Conservation (phyloP, 495 filamentous ascomycete genomes). For the Penicillium canescens region DNA sequence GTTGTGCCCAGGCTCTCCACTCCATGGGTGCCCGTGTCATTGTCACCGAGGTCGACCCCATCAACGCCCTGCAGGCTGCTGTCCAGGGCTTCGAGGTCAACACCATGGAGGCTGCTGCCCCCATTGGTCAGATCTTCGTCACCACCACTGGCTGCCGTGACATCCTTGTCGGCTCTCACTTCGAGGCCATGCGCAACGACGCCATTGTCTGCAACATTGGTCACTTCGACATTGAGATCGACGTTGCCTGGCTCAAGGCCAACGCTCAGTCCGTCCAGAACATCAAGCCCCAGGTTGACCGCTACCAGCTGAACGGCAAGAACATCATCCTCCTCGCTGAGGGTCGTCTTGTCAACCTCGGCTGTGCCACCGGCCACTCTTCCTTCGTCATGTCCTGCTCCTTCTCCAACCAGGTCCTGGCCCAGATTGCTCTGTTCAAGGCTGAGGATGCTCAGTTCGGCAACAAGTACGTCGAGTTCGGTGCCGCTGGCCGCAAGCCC, state of each 20-base stretch:
- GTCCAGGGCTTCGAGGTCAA: conserved; percentile 95
- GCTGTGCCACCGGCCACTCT: conserved; percentile 98
- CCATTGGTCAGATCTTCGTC: conserved; percentile 94
- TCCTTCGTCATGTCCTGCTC: conserved; percentile 99
- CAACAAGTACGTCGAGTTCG: conserved; percentile 94
- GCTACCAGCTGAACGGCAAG: conserved; percentile 92
- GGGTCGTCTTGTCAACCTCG: conserved; percentile 97
- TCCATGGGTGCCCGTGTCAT: conserved; percentile 97
- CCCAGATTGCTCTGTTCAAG: conserved; percentile 98
- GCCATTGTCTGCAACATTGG: conserved; percentile 99
- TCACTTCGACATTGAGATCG: conserved; percentile 99
- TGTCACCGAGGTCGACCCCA: conserved; percentile 96
- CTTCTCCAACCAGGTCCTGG: conserved; percentile 99
- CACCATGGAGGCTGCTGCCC: conserved; percentile 94
- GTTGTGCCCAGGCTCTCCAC: conserved; percentile 91
- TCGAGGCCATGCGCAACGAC: conserved; percentile 96
- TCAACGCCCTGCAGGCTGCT: conserved; percentile 98
- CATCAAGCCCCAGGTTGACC: conserved; percentile 99
- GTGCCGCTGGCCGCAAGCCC: conserved; percentile 83
- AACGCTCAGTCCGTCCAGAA: conserved; percentile 90
- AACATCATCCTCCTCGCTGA: conserved; percentile 98
- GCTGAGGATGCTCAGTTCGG: conserved; percentile 82
- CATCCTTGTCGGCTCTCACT: conserved; percentile 89
- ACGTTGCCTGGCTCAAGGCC: conserved; percentile 99
- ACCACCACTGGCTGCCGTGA: conserved; percentile 99